Evolutionary conservation across 306 rosid genomes (phyloP), one percentile per base, ranked within the genome.

Genomic region (Quercus engelmannii): DNA sequence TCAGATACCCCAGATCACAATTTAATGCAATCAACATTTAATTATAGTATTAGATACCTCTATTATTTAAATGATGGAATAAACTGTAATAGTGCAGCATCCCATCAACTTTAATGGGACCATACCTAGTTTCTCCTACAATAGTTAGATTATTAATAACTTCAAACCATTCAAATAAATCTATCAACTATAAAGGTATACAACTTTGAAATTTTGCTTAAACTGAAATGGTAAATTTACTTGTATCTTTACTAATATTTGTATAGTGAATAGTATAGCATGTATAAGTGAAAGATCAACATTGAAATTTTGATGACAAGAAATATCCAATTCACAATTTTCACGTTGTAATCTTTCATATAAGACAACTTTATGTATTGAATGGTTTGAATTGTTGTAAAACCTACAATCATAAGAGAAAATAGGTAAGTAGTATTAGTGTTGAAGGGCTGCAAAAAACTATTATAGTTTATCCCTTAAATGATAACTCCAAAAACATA

Each of bases 1-100:
- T 31, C 13, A 76, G 72, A 71, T 4, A 13, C 28, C 77, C 78
- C 56, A 14, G 17, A 52, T 7, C 3, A 51, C 4, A 52, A 62
- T 23, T 10, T 41, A 69, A 69, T 58, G 74, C 80, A n/a, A 69
- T 58, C 69, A 63, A 69, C 31, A 30, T 38, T 35, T 41, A 63
- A 56, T 65, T 57, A 12, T 18, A 46, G 43, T 4, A 68, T 26
- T 62, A 74, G 59, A 67, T 11, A 55, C 77, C n/a, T 28, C 38
- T 17, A 64, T 14, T 18, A 71, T n/a, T 19, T 6, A 57, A 68
- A 10, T 17, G 26, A 57, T 18, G 62, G 21, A 5, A 62, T 26
- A 4, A 58, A 26, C 38, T 9, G 3, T 62, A 17, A 58, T 21
- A 58, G 13, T 7, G 25, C 23, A 25, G 15, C 20, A 1, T 7